A percentile compares a stretch with the other conserved stretches of the same genome.
phyloP scores from a whole-genome alignment of 768 basidiomycete genomes.

The Clathrus columnatus region DNA sequence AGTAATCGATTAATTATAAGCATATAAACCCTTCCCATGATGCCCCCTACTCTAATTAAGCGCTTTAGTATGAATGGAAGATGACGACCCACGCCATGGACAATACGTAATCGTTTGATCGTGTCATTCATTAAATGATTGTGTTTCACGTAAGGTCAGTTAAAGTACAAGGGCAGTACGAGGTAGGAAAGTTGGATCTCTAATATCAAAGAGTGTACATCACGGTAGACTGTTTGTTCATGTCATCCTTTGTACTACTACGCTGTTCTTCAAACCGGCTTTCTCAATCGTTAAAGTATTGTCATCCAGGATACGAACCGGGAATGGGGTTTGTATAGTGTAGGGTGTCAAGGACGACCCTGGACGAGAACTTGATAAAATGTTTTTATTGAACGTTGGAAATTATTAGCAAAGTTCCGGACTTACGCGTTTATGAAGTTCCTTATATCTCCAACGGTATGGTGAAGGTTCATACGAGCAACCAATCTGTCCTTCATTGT shows the following conservation, averaged over 20 bases:
- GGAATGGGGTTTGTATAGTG: conserved; percentile 84
- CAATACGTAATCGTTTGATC: no score
- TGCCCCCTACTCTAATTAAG: no score
- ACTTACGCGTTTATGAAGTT: conserved; percentile 87
- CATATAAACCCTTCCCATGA: no score
- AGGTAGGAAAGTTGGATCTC: no score
- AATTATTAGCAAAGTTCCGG: not conserved
- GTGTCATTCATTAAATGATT: no score
- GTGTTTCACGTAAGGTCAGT: no score
- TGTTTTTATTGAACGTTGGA: not conserved
- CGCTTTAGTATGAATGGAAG: no score
- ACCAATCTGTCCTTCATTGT: conserved; percentile 45
- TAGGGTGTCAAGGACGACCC: conserved; percentile 56
- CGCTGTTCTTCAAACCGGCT: conserved; percentile 70
- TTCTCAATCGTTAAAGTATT: conserved; percentile 55
- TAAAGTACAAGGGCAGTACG: no score
- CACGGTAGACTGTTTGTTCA: no score
- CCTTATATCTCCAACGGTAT: conserved; percentile 79
- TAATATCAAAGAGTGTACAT: no score
- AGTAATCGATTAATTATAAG: no score
- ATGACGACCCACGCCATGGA: no score
- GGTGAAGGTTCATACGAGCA: conserved; percentile 81
- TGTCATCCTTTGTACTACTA: conserved; percentile 76
- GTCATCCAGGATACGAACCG: conserved; percentile 63
- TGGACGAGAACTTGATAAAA: conserved; percentile 49